These are phyloP conservation scores for Colletotrichum orbiculare DNA, from an alignment of 2,329 filamentous ascomycete species.

Conservation along the genomic window DNA sequence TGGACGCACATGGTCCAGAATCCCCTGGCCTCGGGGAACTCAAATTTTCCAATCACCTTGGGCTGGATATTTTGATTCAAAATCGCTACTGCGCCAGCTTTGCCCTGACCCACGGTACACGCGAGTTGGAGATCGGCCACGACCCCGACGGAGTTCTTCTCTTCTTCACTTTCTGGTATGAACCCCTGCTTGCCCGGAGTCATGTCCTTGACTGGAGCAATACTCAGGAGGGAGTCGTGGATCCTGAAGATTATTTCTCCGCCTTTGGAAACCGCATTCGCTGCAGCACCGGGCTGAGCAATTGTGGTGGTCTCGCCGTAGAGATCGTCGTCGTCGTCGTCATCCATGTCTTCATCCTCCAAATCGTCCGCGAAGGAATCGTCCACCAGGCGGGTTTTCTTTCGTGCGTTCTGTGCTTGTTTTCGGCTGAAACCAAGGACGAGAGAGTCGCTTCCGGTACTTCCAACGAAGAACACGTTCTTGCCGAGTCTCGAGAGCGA, in stretches of 20 bases:
- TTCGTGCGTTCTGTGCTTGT: conserved; percentile 68
- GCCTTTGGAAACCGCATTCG: conserved; percentile 57
- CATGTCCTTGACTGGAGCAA: conserved; percentile 83
- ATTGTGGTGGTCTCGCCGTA: conserved; percentile 59
- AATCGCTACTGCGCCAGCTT: conserved; percentile 76
- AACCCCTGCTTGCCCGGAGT: conserved; percentile 71
- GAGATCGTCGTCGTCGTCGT: conserved; percentile 69
- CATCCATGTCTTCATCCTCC: conserved; percentile 69
- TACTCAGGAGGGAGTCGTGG: conserved; percentile 80
- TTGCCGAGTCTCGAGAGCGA: conserved; percentile 77
- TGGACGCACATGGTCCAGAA: conserved; percentile 85
- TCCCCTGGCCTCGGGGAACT: conserved; percentile 77
- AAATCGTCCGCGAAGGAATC: conserved; percentile 63
- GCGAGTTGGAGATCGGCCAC: conserved; percentile 69
- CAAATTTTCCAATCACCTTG: conserved; percentile 74
- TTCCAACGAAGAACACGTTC: conserved; percentile 83
- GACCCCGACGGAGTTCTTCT: conserved; percentile 57
- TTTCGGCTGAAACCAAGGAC: conserved; percentile 84
- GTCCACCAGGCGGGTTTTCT: conserved; percentile 69
- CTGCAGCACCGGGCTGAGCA: conserved; percentile 46
- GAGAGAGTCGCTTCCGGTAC: conserved; percentile 83
- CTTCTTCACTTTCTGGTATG: conserved; percentile 57
- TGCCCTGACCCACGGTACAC: conserved; percentile 71
- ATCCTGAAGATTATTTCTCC: conserved; percentile 79
- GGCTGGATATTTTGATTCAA: conserved; percentile 84